These are phyloP conservation scores for Sinapis alba DNA, from an alignment of 441 rosid species.

Conservation along the genomic window DNA sequence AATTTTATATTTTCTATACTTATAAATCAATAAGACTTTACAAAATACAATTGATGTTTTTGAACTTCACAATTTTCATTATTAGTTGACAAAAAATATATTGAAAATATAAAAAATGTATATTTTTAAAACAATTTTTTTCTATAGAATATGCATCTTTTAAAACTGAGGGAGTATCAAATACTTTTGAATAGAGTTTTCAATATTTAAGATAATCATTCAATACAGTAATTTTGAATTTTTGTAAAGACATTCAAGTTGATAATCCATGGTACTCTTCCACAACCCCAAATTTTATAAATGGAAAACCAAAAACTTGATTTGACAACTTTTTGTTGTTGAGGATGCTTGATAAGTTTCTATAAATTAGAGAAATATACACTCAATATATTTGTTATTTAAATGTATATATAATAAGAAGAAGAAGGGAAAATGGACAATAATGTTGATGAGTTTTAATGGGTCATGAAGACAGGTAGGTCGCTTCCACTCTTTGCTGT, in stretches of 20 bases:
- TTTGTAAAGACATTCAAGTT: neutral
- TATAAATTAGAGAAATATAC: neutral
- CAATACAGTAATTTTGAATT: neutral
- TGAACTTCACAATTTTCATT: too few species aligned
- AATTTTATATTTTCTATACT: too few species aligned
- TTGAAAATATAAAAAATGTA: too few species aligned
- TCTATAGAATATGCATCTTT: too few species aligned
- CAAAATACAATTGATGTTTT: too few species aligned
- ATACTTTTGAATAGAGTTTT: neutral
- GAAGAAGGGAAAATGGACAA: neutral
- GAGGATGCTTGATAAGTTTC: neutral
- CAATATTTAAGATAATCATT: neutral
- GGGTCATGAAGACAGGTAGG: conserved; percentile 36
- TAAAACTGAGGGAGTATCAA: too few species aligned
- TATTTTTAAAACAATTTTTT: too few species aligned
- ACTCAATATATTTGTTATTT: neutral
- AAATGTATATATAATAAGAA: neutral
- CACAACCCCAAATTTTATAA: neutral
- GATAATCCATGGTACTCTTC: neutral
- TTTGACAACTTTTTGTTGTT: neutral
- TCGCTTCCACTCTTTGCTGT: conserved; percentile 35
- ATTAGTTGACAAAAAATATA: too few species aligned
- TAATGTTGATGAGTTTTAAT: conserved; percentile 31
- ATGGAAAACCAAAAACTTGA: neutral
- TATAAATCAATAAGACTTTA: too few species aligned